A percentile compares a stretch with the other conserved stretches of the same genome.
These are phyloP conservation scores for Talaromyces nanjingensis DNA, from an alignment of 495 filamentous ascomycete genomes.

Conservation along the genomic window DNA sequence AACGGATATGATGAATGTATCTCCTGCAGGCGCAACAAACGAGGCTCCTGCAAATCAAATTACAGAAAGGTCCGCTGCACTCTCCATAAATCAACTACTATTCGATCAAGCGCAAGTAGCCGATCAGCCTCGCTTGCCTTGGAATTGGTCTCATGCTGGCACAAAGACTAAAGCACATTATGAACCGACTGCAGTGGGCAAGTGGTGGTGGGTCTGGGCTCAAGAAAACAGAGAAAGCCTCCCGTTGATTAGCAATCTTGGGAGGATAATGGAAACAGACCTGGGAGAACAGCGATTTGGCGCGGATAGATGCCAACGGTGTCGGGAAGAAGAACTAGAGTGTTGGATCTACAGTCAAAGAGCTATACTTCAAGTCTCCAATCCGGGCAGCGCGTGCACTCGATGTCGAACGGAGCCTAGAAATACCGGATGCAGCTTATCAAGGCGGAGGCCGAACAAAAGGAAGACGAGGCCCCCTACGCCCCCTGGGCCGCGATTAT, in stretches of 20 bases:
- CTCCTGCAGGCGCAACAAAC: not conserved
- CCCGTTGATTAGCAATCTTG: not conserved
- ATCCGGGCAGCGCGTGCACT: not conserved
- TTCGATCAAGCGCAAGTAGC: not conserved
- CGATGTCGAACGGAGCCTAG: not conserved
- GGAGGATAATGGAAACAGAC: conserved; percentile 3
- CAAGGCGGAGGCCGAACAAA: not conserved
- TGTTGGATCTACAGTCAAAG: not conserved
- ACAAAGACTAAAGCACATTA: not conserved
- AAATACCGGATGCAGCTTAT: not conserved
- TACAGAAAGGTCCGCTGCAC: too few species aligned
- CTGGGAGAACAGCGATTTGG: not conserved
- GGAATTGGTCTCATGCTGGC: not conserved
- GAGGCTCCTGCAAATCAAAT: not conserved
- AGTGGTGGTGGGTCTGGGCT: conserved; percentile 1
- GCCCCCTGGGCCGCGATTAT: not conserved
- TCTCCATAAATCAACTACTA: not conserved
- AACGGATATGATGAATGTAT: not conserved
- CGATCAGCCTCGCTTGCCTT: conserved; percentile 2
- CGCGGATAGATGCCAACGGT: not conserved
- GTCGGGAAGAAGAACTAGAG: not conserved
- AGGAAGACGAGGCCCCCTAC: not conserved
- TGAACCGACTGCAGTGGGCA: not conserved
- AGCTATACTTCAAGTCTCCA: not conserved
- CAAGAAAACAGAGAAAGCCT: not conserved